Conservation (phyloP, 768 basidiomycete species). For the Lentinula edodes region DNA sequence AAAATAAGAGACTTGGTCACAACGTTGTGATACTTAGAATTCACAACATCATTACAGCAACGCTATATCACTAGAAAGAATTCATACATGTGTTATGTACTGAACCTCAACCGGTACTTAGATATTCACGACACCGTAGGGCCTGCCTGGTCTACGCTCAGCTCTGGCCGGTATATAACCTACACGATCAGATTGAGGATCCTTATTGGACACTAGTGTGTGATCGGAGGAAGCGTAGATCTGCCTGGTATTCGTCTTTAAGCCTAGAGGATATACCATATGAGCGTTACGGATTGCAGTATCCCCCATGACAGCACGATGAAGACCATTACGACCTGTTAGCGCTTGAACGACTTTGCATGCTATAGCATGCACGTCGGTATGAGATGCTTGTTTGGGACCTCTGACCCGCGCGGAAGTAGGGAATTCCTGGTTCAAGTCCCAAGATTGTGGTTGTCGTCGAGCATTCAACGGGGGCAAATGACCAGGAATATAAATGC, state of each 20-base stretch:
- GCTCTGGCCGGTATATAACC: background rate
- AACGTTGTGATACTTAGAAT: background rate
- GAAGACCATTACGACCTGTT: background rate
- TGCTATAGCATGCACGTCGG: background rate
- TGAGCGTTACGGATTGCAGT: background rate
- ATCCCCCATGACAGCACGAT: background rate
- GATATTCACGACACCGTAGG: background rate
- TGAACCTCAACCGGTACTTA: background rate
- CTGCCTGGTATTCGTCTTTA: background rate
- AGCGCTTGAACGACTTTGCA: background rate
- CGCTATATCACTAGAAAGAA: background rate
- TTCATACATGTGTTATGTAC: too few relatives aligned
- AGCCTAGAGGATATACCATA: background rate
- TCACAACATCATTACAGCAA: background rate
- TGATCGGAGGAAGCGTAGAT: background rate
- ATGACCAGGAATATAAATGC: constrained; percentile 21
- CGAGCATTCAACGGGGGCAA: background rate
- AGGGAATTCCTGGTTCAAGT: background rate
- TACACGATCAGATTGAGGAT: background rate
- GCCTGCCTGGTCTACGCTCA: background rate
- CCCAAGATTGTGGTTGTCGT: background rate
- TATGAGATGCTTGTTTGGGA: background rate
- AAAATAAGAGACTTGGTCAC: constrained; percentile 12
- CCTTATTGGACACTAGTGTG: background rate
- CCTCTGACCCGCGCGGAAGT: background rate